Evolutionary conservation across 257 asterid species (phyloP).

Genomic region (Nicotiana benthamiana): DNA sequence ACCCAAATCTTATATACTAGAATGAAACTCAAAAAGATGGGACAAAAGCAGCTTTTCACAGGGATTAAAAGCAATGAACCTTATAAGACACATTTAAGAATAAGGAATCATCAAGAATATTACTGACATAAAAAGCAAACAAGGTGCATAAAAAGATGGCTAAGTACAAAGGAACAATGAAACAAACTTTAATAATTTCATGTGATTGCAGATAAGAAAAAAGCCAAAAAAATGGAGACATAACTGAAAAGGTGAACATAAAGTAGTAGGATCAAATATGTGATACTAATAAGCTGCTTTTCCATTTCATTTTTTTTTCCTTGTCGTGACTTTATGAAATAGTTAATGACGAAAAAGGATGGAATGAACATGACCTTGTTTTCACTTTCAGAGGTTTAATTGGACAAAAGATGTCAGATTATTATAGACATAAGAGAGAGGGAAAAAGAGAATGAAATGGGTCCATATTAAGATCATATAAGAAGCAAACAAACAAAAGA

Average conservation of each 20-base stretch:
- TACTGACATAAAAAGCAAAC: background rate
- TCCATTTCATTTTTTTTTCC: background rate
- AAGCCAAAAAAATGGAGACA: background rate
- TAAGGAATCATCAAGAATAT: slow-evolving; percentile 3
- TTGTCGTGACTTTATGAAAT: background rate
- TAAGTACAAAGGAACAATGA: background rate
- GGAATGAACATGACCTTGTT: slow-evolving; percentile 12
- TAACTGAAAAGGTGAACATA: background rate
- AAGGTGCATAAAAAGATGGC: background rate
- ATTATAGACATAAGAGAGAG: slow-evolving; percentile 9
- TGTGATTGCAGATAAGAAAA: background rate
- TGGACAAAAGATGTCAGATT: slow-evolving; percentile 5
- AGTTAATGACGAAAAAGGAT: background rate
- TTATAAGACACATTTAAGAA: background rate
- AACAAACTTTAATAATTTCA: slow-evolving; percentile 4
- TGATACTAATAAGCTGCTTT: background rate
- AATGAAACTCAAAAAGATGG: background rate
- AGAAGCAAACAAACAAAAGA: slow-evolving; percentile 1
- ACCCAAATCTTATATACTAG: background rate
- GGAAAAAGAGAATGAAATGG: background rate
- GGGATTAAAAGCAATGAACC: slow-evolving; percentile 4
- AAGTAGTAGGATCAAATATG: background rate
- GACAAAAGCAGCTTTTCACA: background rate
- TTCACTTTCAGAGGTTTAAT: slow-evolving; percentile 10
- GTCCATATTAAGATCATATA: slow-evolving; percentile 8